These are phyloP conservation scores for Pestalotiopsis sp. DNA, from an alignment of 2,329 filamentous ascomycete species.

Conservation along the genomic window DNA sequence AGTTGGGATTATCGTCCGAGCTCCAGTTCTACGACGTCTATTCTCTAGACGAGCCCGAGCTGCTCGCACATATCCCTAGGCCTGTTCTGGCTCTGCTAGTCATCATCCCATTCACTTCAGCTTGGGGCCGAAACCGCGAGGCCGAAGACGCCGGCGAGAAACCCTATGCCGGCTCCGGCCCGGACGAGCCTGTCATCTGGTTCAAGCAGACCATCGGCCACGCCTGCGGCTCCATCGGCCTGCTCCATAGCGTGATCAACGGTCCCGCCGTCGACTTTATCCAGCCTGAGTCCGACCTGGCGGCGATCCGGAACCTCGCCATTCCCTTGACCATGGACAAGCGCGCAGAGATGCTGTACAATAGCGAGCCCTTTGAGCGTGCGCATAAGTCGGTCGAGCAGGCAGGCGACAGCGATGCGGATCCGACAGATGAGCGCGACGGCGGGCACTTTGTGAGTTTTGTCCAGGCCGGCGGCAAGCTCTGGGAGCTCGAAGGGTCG, in stretches of 20 bases:
- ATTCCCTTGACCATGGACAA: conserved; percentile 61
- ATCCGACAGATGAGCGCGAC: conserved; percentile 60
- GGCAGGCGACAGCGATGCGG: conserved; percentile 68
- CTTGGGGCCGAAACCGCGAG: conserved; percentile 36
- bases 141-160: conserved; percentile 34
- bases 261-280: conserved; percentile 63
- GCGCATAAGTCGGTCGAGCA: conserved; percentile 73
- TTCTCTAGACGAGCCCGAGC: conserved; percentile 74
- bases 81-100: conserved; percentile 78
- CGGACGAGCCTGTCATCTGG: conserved; percentile 73
- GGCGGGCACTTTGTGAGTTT: conserved; percentile 84
- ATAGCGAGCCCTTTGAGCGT: conserved; percentile 69
- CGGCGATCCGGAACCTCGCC: conserved; percentile 63
- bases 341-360: conserved; percentile 72
- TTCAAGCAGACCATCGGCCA: conserved; percentile 85
- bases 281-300: conserved; percentile 54
- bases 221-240: conserved; percentile 78
- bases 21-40: conserved; percentile 83
- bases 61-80: conserved; percentile 77
- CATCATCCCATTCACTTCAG: conserved; percentile 69
- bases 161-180: conserved; percentile 38
- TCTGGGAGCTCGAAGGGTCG: conserved; percentile 82
- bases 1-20: conserved; percentile 69
- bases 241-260: conserved; percentile 75
- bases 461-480: conserved; percentile 65